Percentiles rank a stretch among this genome's conserved stretches.
Evolutionary conservation across 331 rosid genomes (phyloP).

Genomic region (Quercus tomentella): DNA sequence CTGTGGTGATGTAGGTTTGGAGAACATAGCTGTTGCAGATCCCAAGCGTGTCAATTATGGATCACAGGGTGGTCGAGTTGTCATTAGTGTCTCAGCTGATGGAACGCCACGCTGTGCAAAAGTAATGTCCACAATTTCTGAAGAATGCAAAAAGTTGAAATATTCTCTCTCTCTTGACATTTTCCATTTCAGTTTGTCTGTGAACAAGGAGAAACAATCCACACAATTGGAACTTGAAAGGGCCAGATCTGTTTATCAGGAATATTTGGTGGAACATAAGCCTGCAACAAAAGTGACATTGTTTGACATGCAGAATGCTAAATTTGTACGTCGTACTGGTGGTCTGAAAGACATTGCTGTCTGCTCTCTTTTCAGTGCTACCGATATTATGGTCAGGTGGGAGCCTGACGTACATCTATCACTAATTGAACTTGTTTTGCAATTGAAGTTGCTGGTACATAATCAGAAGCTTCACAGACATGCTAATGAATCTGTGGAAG

Average conservation of each 20-base stretch:
- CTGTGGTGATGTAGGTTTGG: slow-evolving; percentile 82
- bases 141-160: slow-evolving; percentile 60
- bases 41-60: slow-evolving; percentile 95
- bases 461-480: slow-evolving; percentile 64
- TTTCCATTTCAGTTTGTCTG: slow-evolving; percentile 72
- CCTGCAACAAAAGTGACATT: slow-evolving; percentile 62
- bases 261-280: slow-evolving; percentile 64
- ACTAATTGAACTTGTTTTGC: slow-evolving; percentile 71
- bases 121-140: slow-evolving; percentile 61
- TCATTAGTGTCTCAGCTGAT: slow-evolving; percentile 60
- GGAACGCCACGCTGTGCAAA: slow-evolving; percentile 87
- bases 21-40: slow-evolving; percentile 66
- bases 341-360: slow-evolving; percentile 85
- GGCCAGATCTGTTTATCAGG: slow-evolving; percentile 83
- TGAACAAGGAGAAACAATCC: slow-evolving; percentile 82
- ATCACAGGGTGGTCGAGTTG: slow-evolving; percentile 90
- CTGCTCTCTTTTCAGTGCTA: slow-evolving; percentile 98
- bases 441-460: slow-evolving; percentile 68
- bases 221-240: slow-evolving; percentile 89
- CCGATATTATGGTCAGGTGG: slow-evolving; percentile 88
- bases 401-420: slow-evolving; percentile 88
- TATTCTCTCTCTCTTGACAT: slow-evolving; percentile 82
- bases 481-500: slow-evolving; percentile 36
- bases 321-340: slow-evolving; percentile 87
- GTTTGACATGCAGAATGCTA: slow-evolving; percentile 95